These are phyloP conservation scores for Cylindrodendrum hubeiense DNA, from an alignment of 2,329 filamentous ascomycete genomes.

Conservation along the genomic window DNA sequence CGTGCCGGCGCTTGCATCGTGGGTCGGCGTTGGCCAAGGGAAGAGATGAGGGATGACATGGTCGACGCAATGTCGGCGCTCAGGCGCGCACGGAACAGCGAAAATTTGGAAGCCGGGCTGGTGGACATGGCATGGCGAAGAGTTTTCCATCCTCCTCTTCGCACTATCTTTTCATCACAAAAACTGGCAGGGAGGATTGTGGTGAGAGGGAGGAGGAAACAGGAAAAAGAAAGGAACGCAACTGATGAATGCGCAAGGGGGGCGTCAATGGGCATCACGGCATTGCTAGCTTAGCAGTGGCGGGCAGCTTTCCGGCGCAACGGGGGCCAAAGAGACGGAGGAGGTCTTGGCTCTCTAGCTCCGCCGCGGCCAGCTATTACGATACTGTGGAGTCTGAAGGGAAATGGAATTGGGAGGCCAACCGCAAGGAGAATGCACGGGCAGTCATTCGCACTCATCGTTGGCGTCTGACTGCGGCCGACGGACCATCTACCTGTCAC, in stretches of 20 bases:
- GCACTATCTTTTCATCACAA: conserved; percentile 7
- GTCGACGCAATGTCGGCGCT: conserved; percentile 1
- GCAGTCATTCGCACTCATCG: neutral
- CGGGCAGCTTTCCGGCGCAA: conserved; percentile 10
- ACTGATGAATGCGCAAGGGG: conserved; percentile 14
- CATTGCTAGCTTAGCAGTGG: conserved; percentile 17
- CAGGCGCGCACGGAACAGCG: conserved; percentile 1
- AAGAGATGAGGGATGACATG: neutral
- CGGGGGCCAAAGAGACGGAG: neutral
- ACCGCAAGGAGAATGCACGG: conserved; percentile 6
- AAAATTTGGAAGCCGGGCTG: conserved; percentile 7
- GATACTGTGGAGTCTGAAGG: neutral
- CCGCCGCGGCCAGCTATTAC: neutral
- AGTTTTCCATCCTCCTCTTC: neutral
- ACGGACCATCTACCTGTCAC: conserved; percentile 20
- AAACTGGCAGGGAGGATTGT: conserved; percentile 7
- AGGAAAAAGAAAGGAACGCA: conserved; percentile 24
- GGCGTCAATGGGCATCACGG: conserved; percentile 7
- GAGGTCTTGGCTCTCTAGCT: neutral
- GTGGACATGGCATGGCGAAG: neutral
- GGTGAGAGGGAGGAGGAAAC: conserved; percentile 13
- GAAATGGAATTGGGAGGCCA: conserved; percentile 10
- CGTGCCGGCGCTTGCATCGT: conserved; percentile 13
- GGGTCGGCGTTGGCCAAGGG: neutral
- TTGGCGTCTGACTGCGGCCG: conserved; percentile 12